Percentiles rank a stretch among this genome's conserved stretches.
These are phyloP conservation scores for Stylosanthes scabra DNA, from an alignment of 331 rosid genomes.

Conservation along the genomic window DNA sequence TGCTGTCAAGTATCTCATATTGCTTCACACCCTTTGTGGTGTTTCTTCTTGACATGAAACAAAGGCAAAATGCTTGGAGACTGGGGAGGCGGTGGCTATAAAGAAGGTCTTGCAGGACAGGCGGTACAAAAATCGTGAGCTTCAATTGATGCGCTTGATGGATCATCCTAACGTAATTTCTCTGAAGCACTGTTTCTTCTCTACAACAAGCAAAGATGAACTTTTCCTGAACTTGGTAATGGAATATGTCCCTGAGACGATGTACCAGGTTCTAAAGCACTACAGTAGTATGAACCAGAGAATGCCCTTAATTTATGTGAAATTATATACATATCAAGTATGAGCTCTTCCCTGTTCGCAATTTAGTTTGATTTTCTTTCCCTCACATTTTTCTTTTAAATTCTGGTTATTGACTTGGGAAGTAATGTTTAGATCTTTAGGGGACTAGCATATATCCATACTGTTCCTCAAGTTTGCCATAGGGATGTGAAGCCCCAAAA, in stretches of 20 bases:
- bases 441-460: conserved; percentile 95
- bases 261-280: conserved; percentile 86
- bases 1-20: conserved; percentile 37
- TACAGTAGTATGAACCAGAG: conserved; percentile 84
- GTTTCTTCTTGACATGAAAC: conserved; percentile 34
- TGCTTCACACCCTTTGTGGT: conserved; percentile 5
- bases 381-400: conserved; percentile 14
- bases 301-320: conserved; percentile 91
- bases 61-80: conserved; percentile 94
- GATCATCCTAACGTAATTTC: conserved; percentile 92
- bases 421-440: conserved; percentile 74
- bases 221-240: conserved; percentile 92
- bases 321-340: conserved; percentile 96
- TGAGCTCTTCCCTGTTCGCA: conserved; percentile 37
- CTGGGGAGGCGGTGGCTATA: conserved; percentile 90
- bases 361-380: conserved; percentile 21
- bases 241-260: conserved; percentile 96
- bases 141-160: conserved; percentile 96
- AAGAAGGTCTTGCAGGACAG: conserved; percentile 96
- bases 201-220: conserved; percentile 89
- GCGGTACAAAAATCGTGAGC: conserved; percentile 92
- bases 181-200: conserved; percentile 89
- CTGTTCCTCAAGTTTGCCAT: conserved; percentile 93
- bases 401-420: conserved; percentile 36
- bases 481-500: conserved; percentile 99